Evolutionary conservation across 1,284 basidiomycete genomes (phyloP).

Genomic region (Microstroma glucosiphilum): DNA sequence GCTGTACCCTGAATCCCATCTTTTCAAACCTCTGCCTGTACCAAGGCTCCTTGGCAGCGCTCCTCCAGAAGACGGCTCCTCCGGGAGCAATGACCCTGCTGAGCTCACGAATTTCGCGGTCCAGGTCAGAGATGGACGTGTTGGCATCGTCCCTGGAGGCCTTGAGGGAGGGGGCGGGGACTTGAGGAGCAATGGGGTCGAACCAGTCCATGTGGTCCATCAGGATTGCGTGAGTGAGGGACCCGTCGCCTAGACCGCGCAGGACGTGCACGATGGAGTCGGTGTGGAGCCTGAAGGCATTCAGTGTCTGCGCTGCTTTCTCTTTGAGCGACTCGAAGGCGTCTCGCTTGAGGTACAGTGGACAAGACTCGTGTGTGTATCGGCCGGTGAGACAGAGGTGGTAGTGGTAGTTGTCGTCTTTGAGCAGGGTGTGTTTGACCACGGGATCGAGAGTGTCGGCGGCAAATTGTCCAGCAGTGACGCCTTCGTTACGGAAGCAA

Average conservation of each 20-base stretch:
- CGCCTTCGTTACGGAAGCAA: constrained; percentile 64
- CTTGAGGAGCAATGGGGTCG: constrained; percentile 56
- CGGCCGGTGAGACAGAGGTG: constrained; percentile 59
- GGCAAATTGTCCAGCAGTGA: constrained; percentile 48
- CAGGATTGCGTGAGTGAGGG: constrained; percentile 55
- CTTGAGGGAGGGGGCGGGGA: constrained; percentile 51
- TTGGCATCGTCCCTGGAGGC: constrained; percentile 51
- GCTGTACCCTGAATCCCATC: constrained; percentile 47
- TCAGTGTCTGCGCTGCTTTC: constrained; percentile 55
- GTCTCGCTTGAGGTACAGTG: constrained; percentile 64
- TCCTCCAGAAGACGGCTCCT: constrained; percentile 66
- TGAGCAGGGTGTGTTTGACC: constrained; percentile 34
- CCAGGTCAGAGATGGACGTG: constrained; percentile 55
- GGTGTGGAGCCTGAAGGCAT: constrained; percentile 70
- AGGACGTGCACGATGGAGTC: constrained; percentile 69
- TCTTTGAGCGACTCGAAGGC: constrained; percentile 62
- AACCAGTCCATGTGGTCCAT: constrained; percentile 81
- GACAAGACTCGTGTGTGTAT: constrained; percentile 66
- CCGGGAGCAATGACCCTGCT: constrained; percentile 61
- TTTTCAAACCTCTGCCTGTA: constrained; percentile 62
- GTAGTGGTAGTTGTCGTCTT: constrained; percentile 50
- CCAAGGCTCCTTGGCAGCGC: constrained; percentile 68
- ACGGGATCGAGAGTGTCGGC: constrained; percentile 50
- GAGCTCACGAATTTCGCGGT: constrained; percentile 63
- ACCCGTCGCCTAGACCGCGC: constrained; percentile 39